Conservation (phyloP, 2,329 filamentous ascomycete genomes). For the Alternaria arborescens region DNA sequence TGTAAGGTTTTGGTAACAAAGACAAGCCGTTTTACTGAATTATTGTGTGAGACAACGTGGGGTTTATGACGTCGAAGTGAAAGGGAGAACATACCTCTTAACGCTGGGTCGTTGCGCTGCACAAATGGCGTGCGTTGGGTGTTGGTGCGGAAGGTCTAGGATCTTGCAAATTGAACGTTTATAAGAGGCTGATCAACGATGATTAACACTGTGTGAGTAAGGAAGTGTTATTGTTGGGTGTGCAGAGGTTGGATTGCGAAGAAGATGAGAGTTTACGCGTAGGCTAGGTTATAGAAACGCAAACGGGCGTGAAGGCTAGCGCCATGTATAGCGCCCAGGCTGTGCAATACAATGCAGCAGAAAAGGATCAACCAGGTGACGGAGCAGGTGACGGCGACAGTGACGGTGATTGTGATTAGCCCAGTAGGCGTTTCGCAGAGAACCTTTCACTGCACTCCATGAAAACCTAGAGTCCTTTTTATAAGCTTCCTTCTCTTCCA, state of each 20-base stretch:
- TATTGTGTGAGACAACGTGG: not conserved
- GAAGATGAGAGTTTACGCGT: not conserved
- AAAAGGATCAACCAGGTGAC: not conserved
- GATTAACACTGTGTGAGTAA: not conserved
- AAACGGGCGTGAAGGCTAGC: not conserved
- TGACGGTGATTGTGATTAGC: not conserved
- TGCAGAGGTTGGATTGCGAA: not conserved
- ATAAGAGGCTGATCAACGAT: not conserved
- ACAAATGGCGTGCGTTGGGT: not conserved
- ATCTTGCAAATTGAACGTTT: not conserved
- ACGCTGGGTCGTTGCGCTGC: not conserved
- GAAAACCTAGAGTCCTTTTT: not conserved
- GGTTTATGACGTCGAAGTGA: not conserved
- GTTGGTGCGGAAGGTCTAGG: not conserved
- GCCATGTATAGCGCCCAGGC: not conserved
- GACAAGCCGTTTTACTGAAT: not conserved
- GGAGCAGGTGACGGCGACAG: not conserved
- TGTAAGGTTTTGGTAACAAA: not conserved
- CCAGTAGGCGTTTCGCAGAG: not conserved
- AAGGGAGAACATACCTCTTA: not conserved
- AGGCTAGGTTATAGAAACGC: not conserved
- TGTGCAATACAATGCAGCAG: not conserved
- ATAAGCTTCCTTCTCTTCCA: not conserved
- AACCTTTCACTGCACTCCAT: not conserved
- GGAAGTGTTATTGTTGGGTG: not conserved